Base-by-base conservation (phyloP, 129 eudicot genomes). In the Centaurea solstitialis region DNA sequence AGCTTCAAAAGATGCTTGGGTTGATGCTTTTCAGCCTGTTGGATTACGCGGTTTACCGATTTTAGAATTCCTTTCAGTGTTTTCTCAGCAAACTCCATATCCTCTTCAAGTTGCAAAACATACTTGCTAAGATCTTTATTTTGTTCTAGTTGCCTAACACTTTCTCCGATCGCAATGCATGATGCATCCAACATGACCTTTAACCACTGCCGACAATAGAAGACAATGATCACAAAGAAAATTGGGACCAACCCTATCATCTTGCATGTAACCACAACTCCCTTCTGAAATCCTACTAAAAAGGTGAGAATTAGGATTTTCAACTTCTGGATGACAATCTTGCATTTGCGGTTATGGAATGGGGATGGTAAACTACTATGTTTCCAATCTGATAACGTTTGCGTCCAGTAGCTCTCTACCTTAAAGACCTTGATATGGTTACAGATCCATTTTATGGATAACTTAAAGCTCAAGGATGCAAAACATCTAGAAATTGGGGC, bases 361-460 rank as follows among this genome's bases (percentile, higher is more conserved):
- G 57, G 6, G 3, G 13, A 24, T 18, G 73, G 7, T 33, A 84
- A 7, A 1, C 77, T 69, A 9, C 67, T 18, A 6, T 73, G 37
- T 68, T 75, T 84, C 87, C 84, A 79, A 0, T 79, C 77, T 17
- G 9, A 62, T 68, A 68, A 28, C 43, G 6, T 68, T 10, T 30
- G 1, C 6, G 72, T 79, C 87, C 87, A 83, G 7, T 77, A 78
- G 30, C 28, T 80, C 62, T 83, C 87, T 9, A 83, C 76, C 21
- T 11, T 70, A 37, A 62, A 65, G 30, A 21, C 38, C 35, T 18
- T 23, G 23, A 68, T 4, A 68, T 28, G 72, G 40, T 68, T 33
- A 22, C 4, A 21, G 15, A 45, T 22, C 78, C 76, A 10, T 33
- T 40, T 43, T 4, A 15, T 26, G 17, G 75, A 68, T 24, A 37